A percentile compares a stretch with the other conserved stretches of the same genome.
Conservation (phyloP, 768 basidiomycete genomes). For the Phanerochaete sordida region DNA sequence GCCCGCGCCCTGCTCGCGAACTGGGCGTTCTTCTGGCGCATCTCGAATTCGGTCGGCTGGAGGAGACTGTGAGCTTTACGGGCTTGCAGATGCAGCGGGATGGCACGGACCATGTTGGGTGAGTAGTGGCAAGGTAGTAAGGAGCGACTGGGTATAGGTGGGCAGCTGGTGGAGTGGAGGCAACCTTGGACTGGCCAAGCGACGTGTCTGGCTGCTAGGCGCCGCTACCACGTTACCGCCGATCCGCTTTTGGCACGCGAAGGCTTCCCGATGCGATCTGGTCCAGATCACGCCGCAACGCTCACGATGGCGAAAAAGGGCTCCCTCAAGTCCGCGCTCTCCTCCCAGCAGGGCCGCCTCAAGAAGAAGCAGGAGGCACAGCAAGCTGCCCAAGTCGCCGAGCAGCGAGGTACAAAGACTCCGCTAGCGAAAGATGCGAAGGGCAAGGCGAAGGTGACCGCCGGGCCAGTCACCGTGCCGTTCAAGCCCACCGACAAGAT, state of each 20-base stretch:
- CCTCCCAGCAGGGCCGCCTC: constrained; percentile 65
- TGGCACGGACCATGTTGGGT: constrained; percentile 29
- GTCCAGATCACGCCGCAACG: background rate
- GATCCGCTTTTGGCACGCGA: constrained; percentile 9
- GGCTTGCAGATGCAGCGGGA: background rate
- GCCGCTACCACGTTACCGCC: constrained; percentile 8
- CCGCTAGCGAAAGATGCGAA: constrained; percentile 26
- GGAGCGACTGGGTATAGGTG: constrained; percentile 26
- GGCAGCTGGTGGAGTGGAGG: constrained; percentile 1
- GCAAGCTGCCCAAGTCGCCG: constrained; percentile 49
- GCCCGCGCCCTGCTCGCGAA: constrained; percentile 70
- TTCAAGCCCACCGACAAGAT: constrained; percentile 64
- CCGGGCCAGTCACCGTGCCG: constrained; percentile 50
- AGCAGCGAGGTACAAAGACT: constrained; percentile 32
- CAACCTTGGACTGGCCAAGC: background rate
- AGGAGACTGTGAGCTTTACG: background rate
- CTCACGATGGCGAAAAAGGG: constrained; percentile 31
- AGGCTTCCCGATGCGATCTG: constrained; percentile 20
- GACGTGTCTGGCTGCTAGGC: constrained; percentile 11
- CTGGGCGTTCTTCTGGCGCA: constrained; percentile 76
- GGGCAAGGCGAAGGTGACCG: constrained; percentile 34
- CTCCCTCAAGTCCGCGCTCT: constrained; percentile 62
- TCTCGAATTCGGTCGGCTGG: constrained; percentile 79
- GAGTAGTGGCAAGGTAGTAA: constrained; percentile 13
- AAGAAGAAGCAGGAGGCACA: constrained; percentile 53